Conservation (phyloP, 2,329 filamentous ascomycete genomes). For the Grosmannia huntii region DNA sequence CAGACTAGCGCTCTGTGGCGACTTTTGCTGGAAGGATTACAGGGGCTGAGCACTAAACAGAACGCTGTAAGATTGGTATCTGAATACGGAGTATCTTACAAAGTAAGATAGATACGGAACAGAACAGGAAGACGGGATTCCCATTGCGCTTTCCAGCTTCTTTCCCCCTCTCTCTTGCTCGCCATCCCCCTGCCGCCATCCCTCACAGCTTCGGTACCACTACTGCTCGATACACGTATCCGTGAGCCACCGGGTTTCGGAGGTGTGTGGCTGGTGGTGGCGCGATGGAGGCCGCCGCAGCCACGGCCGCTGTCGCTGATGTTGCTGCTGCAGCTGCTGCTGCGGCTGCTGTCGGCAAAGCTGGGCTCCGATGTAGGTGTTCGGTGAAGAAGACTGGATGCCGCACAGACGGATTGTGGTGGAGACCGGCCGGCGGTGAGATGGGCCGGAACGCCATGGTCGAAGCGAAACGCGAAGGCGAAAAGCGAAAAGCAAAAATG, state of each 20-base stretch:
- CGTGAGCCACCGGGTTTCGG: constrained; percentile 38
- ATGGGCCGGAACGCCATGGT: background rate
- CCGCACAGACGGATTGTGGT: constrained; percentile 43
- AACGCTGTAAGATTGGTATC: background rate
- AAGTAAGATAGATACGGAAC: no score
- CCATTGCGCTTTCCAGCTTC: background rate
- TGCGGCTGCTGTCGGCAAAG: constrained; percentile 12
- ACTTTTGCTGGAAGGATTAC: background rate
- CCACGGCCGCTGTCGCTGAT: background rate
- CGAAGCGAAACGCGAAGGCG: background rate
- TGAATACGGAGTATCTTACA: no score
- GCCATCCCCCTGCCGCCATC: background rate
- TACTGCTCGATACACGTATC: constrained; percentile 44
- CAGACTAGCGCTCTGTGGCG: background rate
- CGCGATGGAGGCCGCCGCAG: background rate
- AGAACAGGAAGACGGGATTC: background rate
- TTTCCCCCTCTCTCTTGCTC: background rate
- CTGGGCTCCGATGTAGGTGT: constrained; percentile 35
- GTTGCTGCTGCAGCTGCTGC: background rate
- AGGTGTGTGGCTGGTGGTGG: constrained; percentile 15
- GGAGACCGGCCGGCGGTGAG: background rate
- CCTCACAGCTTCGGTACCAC: constrained; percentile 2
- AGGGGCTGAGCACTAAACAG: no score
- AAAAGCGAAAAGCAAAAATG: background rate
- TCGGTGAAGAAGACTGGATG: constrained; percentile 71